A percentile compares a stretch with the other conserved stretches of the same genome.
These are phyloP conservation scores for Nitzschia putrida DNA, from an alignment of 108 stramenopile genomes.

Conservation along the genomic window DNA sequence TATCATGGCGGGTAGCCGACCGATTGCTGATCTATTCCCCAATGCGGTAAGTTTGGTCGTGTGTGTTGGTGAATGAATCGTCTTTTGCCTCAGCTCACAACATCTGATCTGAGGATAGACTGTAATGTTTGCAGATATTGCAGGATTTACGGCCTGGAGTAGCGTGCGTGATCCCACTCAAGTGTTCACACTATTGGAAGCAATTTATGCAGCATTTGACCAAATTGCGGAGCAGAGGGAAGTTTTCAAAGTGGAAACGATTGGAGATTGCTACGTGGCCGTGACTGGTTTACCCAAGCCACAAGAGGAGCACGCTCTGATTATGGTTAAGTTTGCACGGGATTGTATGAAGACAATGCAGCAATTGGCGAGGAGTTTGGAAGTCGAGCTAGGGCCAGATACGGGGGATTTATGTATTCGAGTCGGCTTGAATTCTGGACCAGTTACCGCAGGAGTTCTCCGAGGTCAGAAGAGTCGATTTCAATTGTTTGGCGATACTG, in stretches of 20 bases:
- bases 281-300: conserved; percentile 25
- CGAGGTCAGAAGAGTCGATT: conserved; percentile 37
- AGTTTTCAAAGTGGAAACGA: conserved; percentile 24
- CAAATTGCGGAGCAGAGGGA: conserved; percentile 3
- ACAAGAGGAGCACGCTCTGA: conserved; percentile 10
- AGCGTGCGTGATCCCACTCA: conserved; percentile 13
- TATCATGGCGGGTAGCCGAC: not conserved
- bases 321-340: conserved; percentile 23
- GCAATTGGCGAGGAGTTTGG: conserved; percentile 6
- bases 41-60: not conserved
- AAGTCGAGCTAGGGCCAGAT: conserved; percentile 24
- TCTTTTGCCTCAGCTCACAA: not conserved
- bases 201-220: conserved; percentile 12
- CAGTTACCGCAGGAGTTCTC: conserved; percentile 52
- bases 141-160: conserved; percentile 24
- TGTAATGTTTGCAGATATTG: conserved; percentile 19
- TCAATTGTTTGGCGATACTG: conserved; percentile 24
- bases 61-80: not conserved
- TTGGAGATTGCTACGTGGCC: conserved; percentile 29
- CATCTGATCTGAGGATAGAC: not conserved
- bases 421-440: conserved; percentile 35
- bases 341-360: conserved; percentile 9
- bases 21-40: conserved; percentile 12
- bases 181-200: conserved; percentile 19
- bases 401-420: conserved; percentile 23